These are phyloP conservation scores for Endoconidiophora polonica DNA, from an alignment of 2,329 filamentous ascomycete genomes.

Conservation along the genomic window DNA sequence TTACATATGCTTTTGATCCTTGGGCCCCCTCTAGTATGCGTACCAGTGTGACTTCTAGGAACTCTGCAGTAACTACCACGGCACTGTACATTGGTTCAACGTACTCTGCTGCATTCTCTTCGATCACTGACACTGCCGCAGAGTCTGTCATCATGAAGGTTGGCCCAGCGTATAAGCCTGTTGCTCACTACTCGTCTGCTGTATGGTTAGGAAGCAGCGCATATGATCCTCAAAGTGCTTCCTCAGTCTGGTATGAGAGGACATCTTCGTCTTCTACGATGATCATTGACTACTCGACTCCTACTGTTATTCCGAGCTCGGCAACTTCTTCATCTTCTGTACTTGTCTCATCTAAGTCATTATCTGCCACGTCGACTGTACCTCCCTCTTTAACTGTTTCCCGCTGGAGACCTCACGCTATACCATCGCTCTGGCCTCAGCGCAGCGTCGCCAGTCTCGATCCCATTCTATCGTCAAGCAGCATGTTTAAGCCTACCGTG, in stretches of 20 bases:
- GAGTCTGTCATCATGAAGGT: neutral
- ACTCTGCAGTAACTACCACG: neutral
- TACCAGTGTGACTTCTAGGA: neutral
- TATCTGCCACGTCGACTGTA: too few species aligned
- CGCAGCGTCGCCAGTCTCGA: neutral
- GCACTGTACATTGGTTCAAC: neutral
- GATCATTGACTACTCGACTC: neutral
- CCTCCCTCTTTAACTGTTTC: neutral
- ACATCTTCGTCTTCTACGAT: neutral
- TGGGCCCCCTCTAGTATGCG: constrained; percentile 4
- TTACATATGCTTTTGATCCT: neutral
- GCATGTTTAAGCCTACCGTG: neutral
- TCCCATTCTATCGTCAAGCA: neutral
- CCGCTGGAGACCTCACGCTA: neutral
- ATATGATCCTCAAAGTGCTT: too few species aligned
- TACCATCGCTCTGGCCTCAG: neutral
- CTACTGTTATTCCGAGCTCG: neutral
- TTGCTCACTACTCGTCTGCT: neutral
- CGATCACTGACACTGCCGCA: neutral
- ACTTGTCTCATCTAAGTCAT: neutral
- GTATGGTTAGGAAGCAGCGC: neutral
- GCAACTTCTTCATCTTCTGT: neutral
- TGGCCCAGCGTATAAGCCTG: neutral
- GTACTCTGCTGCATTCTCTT: neutral
- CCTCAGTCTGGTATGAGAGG: neutral